These are phyloP conservation scores for Colletotrichum truncatum DNA, from an alignment of 2,329 filamentous ascomycete genomes.

Conservation along the genomic window DNA sequence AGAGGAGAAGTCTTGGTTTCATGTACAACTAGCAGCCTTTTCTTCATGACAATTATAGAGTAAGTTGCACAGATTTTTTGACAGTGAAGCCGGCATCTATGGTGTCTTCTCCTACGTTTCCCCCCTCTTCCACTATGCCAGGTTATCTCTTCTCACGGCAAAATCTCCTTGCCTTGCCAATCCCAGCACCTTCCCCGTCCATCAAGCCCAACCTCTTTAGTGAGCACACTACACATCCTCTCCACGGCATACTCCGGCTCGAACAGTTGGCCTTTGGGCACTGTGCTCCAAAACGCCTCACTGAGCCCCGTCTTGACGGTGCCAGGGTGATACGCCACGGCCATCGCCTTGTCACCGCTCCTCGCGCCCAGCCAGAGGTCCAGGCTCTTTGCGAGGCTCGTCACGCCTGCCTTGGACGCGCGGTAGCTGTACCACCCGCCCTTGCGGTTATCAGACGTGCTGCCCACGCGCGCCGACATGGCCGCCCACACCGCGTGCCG, in stretches of 20 bases:
- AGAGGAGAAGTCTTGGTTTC: slow-evolving; percentile 11
- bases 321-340: slow-evolving; percentile 79
- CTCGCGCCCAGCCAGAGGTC: slow-evolving; percentile 71
- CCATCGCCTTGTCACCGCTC: slow-evolving; percentile 70
- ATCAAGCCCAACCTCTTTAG: slow-evolving; percentile 53
- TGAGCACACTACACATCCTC: slow-evolving; percentile 69
- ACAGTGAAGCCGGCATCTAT: neutral
- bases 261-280: slow-evolving; percentile 70
- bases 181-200: slow-evolving; percentile 74
- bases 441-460: slow-evolving; percentile 74
- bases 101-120: neutral
- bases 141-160: slow-evolving; percentile 52
- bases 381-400: slow-evolving; percentile 75
- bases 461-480: slow-evolving; percentile 83
- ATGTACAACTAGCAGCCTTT: slow-evolving; percentile 22
- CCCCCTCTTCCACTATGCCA: neutral
- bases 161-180: slow-evolving; percentile 72
- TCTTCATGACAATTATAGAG: slow-evolving; percentile 14
- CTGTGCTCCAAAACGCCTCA: slow-evolving; percentile 74
- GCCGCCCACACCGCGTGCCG: slow-evolving; percentile 73
- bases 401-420: slow-evolving; percentile 78
- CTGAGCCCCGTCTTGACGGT: slow-evolving; percentile 82
- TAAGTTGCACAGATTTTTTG: neutral
- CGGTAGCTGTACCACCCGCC: slow-evolving; percentile 89
- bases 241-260: slow-evolving; percentile 72